phyloP scores from a whole-genome alignment of 805 yeast species.

The Kodamaea jinghongensis region DNA sequence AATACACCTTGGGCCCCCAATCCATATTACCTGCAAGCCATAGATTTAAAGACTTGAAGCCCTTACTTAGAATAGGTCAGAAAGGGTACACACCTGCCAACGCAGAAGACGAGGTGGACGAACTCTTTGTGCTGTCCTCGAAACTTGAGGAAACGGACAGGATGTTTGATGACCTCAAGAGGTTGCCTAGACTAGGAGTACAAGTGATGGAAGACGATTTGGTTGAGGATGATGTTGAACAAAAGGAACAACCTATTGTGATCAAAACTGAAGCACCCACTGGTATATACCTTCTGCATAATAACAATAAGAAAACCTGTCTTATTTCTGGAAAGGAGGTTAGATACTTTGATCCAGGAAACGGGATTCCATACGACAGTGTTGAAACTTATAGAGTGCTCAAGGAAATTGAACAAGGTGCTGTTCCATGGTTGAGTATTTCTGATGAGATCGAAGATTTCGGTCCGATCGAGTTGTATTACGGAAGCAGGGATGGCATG shows the following conservation, averaged over 20 bases:
- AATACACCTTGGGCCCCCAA: slow-evolving; percentile 60
- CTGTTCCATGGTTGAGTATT: slow-evolving; percentile 50
- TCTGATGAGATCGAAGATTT: slow-evolving; percentile 54
- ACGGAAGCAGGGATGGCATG: slow-evolving; percentile 51
- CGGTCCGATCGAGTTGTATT: slow-evolving; percentile 42
- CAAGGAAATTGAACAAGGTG: slow-evolving; percentile 46
- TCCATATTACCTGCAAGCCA: slow-evolving; percentile 50
- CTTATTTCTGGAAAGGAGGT: slow-evolving; percentile 77
- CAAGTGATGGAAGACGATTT: slow-evolving; percentile 45
- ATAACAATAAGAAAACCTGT: slow-evolving; percentile 65
- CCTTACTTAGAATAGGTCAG: slow-evolving; percentile 41
- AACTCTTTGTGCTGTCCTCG: slow-evolving; percentile 31
- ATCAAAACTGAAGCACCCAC: slow-evolving; percentile 70
- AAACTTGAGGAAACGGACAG: slow-evolving; percentile 35
- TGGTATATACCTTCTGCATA: slow-evolving; percentile 63
- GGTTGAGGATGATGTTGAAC: slow-evolving; percentile 38
- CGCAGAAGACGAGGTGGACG: slow-evolving; percentile 22
- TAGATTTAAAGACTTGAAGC: slow-evolving; percentile 54
- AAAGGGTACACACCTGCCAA: slow-evolving; percentile 34
- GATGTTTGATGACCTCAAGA: slow-evolving; percentile 41
- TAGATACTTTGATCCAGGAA: slow-evolving; percentile 80
- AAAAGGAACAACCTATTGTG: slow-evolving; percentile 40
- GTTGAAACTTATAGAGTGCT: slow-evolving; percentile 76
- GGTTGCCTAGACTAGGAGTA: slow-evolving; percentile 63
- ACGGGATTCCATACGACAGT: slow-evolving; percentile 82